These are phyloP conservation scores for Cladophialophora bantiana DNA, from an alignment of 2,329 filamentous ascomycete genomes.

Conservation along the genomic window DNA sequence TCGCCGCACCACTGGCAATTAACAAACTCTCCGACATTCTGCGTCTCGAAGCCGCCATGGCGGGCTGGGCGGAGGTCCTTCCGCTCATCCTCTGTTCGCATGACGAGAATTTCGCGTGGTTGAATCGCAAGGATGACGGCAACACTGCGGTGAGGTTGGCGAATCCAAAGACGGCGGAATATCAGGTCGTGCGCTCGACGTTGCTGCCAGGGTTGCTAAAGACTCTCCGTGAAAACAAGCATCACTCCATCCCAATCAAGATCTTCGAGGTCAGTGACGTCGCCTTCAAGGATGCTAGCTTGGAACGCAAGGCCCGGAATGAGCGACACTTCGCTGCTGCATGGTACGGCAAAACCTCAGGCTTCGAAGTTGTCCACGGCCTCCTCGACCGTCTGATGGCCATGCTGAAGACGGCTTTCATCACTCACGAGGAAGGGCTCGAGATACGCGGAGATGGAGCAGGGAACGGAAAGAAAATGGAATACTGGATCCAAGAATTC, in stretches of 20 bases:
- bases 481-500: constrained; percentile 95
- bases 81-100: constrained; percentile 95
- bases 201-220: constrained; percentile 88
- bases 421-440: constrained; percentile 76
- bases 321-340: constrained; percentile 96
- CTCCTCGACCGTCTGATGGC: constrained; percentile 88
- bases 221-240: constrained; percentile 92
- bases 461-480: constrained; percentile 63
- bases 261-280: constrained; percentile 93
- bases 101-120: constrained; percentile 96
- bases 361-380: constrained; percentile 95
- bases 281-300: constrained; percentile 81
- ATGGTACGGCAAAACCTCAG: constrained; percentile 91
- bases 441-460: constrained; percentile 50
- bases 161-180: constrained; percentile 92
- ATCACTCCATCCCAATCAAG: constrained; percentile 85
- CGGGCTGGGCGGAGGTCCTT: constrained; percentile 95
- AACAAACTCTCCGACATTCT: constrained; percentile 97
- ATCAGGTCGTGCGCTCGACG: constrained; percentile 89
- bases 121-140: constrained; percentile 89
- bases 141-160: constrained; percentile 82
- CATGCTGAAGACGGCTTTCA: constrained; percentile 86
- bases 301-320: constrained; percentile 88
- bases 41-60: constrained; percentile 85
- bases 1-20: constrained; percentile 84